Base-by-base conservation (phyloP, 208 protist species). In the Phytomonas serpens region DNA sequence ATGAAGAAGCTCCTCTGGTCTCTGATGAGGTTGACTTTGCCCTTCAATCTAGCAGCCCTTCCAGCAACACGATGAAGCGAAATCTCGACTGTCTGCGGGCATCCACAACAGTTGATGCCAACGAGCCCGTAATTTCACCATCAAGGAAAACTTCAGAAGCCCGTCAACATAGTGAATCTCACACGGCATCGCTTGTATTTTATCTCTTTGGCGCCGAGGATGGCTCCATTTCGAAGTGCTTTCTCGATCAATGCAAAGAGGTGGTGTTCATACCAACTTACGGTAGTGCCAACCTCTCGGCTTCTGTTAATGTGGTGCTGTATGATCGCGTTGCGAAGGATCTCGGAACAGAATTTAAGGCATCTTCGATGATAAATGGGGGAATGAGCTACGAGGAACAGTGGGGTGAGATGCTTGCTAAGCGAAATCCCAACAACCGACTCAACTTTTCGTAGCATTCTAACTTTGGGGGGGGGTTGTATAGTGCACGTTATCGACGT, bases 181-280 rank as follows among this genome's bases (percentile, higher is more conserved):
- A 19, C 30, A 29, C 29, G 47, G 51, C 40, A 6, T 68, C 79
- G 42, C 66, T 91, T 64, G 82, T 89, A 29, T 77, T 89, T 31
- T 93, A 93, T 68, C 67, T 93, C 3, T 85, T 93, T 64, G 85
- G 85, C 23, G 72, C 88, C 0, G 85, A 93, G 64, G 88, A 91
- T 71, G 75, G 80, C 16, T 82, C 85, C 7, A 72, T 91, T 42
- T 81, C 81, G 11, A 61, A 77, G 23, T 61, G 70, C 19, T 69
- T 78, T 42, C 11, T 93, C 14, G 63, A 51, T 11, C 84, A 80
- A 32, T 88, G 84, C 61, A 68, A 90, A 38, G 76, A 77, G n/a
- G 88, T 84, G 5, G 88, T 91, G 27, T 88, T 81, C 47, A 80
- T 93, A 51, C 88, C 85, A 9, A 91, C 88, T 19, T 73, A 72